These are phyloP conservation scores for Pistacia integerrima DNA, from an alignment of 345 rosid species.

Conservation along the genomic window DNA sequence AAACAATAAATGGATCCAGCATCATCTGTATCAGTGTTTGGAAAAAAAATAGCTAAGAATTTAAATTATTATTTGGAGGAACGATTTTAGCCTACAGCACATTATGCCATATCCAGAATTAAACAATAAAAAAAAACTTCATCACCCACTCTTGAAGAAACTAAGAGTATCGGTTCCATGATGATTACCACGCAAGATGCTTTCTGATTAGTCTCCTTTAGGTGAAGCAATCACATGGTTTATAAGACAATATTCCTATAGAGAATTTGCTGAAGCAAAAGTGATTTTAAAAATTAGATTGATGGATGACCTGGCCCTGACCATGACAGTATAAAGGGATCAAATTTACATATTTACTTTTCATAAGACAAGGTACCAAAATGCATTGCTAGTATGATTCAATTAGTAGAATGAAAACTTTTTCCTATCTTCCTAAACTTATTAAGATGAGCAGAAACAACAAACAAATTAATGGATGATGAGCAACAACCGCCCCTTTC, in stretches of 20 bases:
- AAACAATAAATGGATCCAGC: neutral
- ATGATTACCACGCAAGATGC: constrained; percentile 3
- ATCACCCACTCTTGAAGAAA: neutral
- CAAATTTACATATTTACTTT: no score
- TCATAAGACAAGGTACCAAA: no score
- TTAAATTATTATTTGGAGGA: neutral
- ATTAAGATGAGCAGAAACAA: neutral
- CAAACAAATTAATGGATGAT: neutral
- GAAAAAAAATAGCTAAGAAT: neutral
- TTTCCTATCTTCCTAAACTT: neutral
- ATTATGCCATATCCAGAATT: neutral
- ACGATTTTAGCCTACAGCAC: neutral
- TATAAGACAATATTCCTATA: neutral
- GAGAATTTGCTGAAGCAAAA: neutral
- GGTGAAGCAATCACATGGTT: neutral
- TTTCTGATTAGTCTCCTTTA: neutral
- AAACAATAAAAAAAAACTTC: neutral
- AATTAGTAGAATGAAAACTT: neutral
- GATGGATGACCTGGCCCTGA: neutral
- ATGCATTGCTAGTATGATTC: neutral
- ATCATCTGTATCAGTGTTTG: no score
- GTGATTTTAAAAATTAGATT: neutral
- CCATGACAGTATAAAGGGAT: no score
- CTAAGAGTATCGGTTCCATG: neutral
- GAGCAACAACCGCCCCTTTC: neutral